These are phyloP conservation scores for Hypoxylon crocopeplum DNA, from an alignment of 495 filamentous ascomycete species.

Conservation along the genomic window DNA sequence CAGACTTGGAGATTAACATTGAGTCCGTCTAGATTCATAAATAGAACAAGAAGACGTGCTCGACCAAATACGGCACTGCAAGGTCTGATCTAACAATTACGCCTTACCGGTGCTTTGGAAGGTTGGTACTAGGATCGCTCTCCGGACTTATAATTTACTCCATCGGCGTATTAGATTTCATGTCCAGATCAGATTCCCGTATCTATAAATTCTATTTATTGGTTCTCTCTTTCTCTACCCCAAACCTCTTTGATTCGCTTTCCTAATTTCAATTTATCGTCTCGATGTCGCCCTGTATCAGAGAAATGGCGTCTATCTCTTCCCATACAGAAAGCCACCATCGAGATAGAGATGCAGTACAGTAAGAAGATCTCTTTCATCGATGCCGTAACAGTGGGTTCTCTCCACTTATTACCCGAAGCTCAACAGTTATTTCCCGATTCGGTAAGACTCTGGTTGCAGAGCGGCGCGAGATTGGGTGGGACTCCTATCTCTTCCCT, in stretches of 20 bases:
- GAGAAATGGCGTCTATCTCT: too few relatives aligned
- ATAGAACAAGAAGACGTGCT: neutral
- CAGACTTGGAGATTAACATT: too few relatives aligned
- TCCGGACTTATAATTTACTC: slow-evolving; percentile 24
- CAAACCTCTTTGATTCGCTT: neutral
- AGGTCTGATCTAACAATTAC: slow-evolving; percentile 3
- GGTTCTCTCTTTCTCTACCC: neutral
- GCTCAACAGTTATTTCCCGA: slow-evolving; percentile 31
- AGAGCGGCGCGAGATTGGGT: slow-evolving; percentile 14
- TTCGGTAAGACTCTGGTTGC: slow-evolving; percentile 15
- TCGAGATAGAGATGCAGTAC: slow-evolving; percentile 1
- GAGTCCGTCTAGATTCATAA: too few relatives aligned
- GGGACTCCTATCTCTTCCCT: slow-evolving; percentile 19
- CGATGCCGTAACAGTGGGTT: neutral
- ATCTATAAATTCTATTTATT: slow-evolving; percentile 22
- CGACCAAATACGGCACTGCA: neutral
- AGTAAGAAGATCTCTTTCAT: slow-evolving; percentile 21
- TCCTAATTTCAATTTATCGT: neutral
- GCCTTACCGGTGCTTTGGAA: neutral
- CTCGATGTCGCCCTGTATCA: too few relatives aligned
- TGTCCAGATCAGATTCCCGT: slow-evolving; percentile 9
- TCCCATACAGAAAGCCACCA: too few relatives aligned
- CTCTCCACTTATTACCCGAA: slow-evolving; percentile 32
- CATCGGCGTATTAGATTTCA: slow-evolving; percentile 2
- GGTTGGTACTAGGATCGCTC: slow-evolving; percentile 5